A percentile compares a stretch with the other conserved stretches of the same genome.
These are phyloP conservation scores for Trichocladium uniseriatum DNA, from an alignment of 495 filamentous ascomycete genomes.

Conservation along the genomic window DNA sequence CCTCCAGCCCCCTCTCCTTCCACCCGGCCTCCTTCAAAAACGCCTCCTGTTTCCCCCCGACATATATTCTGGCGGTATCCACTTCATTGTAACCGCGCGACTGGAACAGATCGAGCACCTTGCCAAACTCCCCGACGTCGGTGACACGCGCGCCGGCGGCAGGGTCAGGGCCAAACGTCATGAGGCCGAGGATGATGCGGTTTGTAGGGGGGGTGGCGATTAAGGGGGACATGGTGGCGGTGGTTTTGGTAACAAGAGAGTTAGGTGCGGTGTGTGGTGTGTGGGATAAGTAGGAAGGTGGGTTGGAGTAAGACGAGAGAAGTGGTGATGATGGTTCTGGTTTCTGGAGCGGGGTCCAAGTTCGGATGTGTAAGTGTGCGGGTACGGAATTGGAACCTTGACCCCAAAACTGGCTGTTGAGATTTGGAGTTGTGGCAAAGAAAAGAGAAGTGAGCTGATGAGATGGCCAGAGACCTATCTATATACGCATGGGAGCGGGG, in stretches of 20 bases:
- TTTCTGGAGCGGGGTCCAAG: too few species aligned
- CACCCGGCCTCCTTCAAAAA: constrained; percentile 69
- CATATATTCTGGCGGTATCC: constrained; percentile 71
- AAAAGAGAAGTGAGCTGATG: too few species aligned
- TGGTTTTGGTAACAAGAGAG: not conserved
- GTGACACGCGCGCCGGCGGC: constrained; percentile 60
- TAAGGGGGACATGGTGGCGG: constrained; percentile 13
- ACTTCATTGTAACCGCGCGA: constrained; percentile 67
- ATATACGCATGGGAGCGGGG: too few species aligned
- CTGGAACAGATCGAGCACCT: constrained; percentile 60
- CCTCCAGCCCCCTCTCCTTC: constrained; percentile 70
- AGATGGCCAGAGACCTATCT: too few species aligned
- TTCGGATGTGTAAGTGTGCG: too few species aligned
- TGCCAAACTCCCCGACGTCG: constrained; percentile 52
- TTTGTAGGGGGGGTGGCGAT: constrained; percentile 26
- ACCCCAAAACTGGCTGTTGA: too few species aligned
- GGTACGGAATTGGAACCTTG: too few species aligned
- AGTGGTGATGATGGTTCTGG: too few species aligned
- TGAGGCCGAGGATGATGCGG: constrained; percentile 52
- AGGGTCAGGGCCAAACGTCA: constrained; percentile 51
- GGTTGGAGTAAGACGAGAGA: too few species aligned
- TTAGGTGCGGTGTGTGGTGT: too few species aligned
- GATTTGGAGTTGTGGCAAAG: too few species aligned
- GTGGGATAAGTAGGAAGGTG: too few species aligned
- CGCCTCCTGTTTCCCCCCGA: constrained; percentile 67